Conservation (phyloP, 768 basidiomycete genomes). For the Astraeus odoratus region DNA sequence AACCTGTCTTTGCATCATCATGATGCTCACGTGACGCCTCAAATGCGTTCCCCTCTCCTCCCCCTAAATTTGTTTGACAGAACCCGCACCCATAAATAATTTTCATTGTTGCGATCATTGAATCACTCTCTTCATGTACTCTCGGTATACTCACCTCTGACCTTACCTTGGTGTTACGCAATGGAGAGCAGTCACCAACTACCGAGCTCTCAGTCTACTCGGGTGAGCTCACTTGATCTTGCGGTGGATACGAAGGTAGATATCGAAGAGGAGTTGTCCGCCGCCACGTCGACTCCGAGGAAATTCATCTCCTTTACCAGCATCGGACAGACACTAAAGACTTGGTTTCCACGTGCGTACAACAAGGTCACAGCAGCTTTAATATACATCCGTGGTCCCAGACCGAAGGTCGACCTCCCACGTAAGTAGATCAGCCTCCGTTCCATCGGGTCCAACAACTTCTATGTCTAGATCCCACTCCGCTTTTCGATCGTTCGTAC, state of each 20-base stretch:
- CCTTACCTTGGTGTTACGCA: too few relatives aligned
- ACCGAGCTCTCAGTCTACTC: slow-evolving; percentile 11
- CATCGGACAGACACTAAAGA: slow-evolving; percentile 6
- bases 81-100: not conserved
- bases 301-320: slow-evolving; percentile 1
- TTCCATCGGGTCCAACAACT: slow-evolving; percentile 1
- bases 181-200: slow-evolving; percentile 11
- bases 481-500: slow-evolving; percentile 48
- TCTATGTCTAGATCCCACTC: slow-evolving; percentile 39
- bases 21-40: too few relatives aligned
- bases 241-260: slow-evolving; percentile 4
- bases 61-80: too few relatives aligned
- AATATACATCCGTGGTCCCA: slow-evolving; percentile 51
- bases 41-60: too few relatives aligned
- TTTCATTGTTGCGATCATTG: not conserved
- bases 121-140: not conserved
- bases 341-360: slow-evolving; percentile 17
- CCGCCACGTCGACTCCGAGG: not conserved
- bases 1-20: too few relatives aligned
- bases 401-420: slow-evolving; percentile 47
- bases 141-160: too few relatives aligned
- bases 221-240: slow-evolving; percentile 4
- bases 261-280: not conserved
- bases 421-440: slow-evolving; percentile 21
- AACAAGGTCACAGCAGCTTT: slow-evolving; percentile 2